Conservation (phyloP, 176 grass and related monocot species). For the Bolboschoenus planiculmis region DNA sequence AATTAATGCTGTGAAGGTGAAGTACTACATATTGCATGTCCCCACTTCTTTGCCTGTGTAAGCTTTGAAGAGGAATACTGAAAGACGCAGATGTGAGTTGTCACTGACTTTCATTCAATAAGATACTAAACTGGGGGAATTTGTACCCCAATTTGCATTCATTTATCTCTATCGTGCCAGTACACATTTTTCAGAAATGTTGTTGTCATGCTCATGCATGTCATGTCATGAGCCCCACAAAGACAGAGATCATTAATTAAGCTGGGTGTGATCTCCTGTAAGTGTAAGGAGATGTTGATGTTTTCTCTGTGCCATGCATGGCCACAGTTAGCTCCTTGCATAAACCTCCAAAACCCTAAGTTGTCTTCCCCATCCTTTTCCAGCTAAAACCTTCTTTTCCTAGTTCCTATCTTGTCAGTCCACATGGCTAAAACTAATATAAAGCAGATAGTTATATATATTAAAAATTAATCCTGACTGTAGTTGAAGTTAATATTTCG, state of each 20-base stretch:
- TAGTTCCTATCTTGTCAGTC: neutral
- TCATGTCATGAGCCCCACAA: constrained; percentile 6
- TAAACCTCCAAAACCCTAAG: constrained; percentile 20
- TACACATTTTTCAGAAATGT: neutral
- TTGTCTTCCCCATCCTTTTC: constrained; percentile 4
- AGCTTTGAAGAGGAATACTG: neutral
- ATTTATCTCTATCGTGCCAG: constrained; percentile 4
- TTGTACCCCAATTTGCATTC: neutral
- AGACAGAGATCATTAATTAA: neutral
- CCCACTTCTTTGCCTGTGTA: neutral
- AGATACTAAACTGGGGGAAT: neutral
- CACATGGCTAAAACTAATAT: neutral
- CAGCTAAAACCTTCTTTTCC: constrained; percentile 1
- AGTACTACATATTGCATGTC: neutral
- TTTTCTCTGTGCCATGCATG: neutral
- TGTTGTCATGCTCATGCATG: neutral
- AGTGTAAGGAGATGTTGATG: neutral
- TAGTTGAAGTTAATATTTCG: neutral
- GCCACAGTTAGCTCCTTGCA: neutral
- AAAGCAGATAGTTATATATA: neutral
- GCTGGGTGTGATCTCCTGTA: neutral
- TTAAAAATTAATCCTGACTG: neutral
- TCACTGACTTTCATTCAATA: neutral
- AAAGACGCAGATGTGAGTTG: neutral
- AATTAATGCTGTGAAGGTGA: too few species aligned